Conservation (phyloP, 2,329 filamentous ascomycete genomes). For the Shiraia sp. region DNA sequence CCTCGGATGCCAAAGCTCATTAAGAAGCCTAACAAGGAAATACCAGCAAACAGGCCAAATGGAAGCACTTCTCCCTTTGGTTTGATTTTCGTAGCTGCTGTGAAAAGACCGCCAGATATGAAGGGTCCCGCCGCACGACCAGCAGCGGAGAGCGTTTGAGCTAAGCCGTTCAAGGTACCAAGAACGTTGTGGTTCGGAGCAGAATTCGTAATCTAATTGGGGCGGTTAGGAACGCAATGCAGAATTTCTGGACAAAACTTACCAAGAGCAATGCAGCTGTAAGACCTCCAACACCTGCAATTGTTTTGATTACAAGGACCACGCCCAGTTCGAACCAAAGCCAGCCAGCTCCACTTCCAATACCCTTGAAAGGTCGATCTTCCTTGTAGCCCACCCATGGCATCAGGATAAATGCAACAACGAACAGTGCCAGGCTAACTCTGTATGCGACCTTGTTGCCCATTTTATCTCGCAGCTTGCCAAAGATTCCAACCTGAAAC, state of each 20-base stretch:
- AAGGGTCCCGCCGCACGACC: constrained; percentile 89
- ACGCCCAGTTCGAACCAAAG: constrained; percentile 80
- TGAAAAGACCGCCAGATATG: constrained; percentile 83
- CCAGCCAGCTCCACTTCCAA: constrained; percentile 65
- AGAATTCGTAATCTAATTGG: constrained; percentile 81
- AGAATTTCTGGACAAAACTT: constrained; percentile 41
- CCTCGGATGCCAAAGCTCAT: constrained; percentile 78
- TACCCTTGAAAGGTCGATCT: constrained; percentile 55
- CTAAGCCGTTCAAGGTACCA: constrained; percentile 88
- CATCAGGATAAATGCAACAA: constrained; percentile 81
- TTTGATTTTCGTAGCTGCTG: constrained; percentile 70
- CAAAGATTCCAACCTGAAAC: constrained; percentile 87
- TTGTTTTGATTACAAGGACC: constrained; percentile 84
- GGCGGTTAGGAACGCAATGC: constrained; percentile 11
- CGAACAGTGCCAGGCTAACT: constrained; percentile 75
- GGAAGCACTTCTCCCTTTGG: constrained; percentile 83
- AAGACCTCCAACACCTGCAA: constrained; percentile 84
- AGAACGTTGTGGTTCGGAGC: constrained; percentile 83
- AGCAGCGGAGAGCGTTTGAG: constrained; percentile 89
- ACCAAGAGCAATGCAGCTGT: constrained; percentile 88
- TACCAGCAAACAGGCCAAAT: constrained; percentile 84
- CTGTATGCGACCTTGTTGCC: constrained; percentile 88
- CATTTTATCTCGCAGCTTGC: constrained; percentile 73
- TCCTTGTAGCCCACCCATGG: constrained; percentile 84
- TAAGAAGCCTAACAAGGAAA: constrained; percentile 79